These are phyloP conservation scores for Candida stauntonica DNA, from an alignment of 805 yeast species.

Conservation along the genomic window DNA sequence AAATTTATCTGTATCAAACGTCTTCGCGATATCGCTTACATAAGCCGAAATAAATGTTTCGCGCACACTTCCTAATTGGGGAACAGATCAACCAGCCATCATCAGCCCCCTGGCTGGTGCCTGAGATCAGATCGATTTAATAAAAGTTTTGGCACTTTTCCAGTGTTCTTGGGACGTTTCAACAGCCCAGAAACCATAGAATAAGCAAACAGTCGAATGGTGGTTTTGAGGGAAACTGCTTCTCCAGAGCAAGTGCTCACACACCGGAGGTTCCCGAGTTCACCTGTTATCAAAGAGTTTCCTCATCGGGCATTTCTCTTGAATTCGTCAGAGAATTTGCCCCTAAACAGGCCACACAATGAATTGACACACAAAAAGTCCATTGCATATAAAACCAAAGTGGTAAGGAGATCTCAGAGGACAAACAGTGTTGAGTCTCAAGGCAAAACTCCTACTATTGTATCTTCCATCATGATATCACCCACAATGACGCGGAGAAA, in stretches of 20 bases:
- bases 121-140: too few species aligned
- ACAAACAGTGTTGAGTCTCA: neutral
- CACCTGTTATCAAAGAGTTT: slow-evolving; percentile 11
- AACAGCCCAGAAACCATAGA: neutral
- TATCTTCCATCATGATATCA: slow-evolving; percentile 16
- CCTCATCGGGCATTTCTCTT: slow-evolving; percentile 8
- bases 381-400: slow-evolving; percentile 3
- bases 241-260: neutral
- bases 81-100: neutral
- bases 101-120: too few species aligned
- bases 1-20: too few species aligned
- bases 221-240: neutral
- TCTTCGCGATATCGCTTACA: too few species aligned
- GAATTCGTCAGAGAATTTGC: slow-evolving; percentile 7
- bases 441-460: slow-evolving; percentile 22
- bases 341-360: too few species aligned
- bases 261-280: slow-evolving; percentile 7
- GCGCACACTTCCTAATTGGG: neutral
- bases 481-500: slow-evolving; percentile 14
- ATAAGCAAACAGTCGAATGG: neutral
- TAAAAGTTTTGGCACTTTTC: too few species aligned
- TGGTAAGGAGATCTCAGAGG: neutral
- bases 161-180: too few species aligned
- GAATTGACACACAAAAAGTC: slow-evolving; percentile 1
- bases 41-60: neutral